Evolutionary conservation across 225 moss, liverwort and hornwort species (phyloP), one percentile per base, ranked within the genome.

Genomic region (Antitrichia curtipendula): DNA sequence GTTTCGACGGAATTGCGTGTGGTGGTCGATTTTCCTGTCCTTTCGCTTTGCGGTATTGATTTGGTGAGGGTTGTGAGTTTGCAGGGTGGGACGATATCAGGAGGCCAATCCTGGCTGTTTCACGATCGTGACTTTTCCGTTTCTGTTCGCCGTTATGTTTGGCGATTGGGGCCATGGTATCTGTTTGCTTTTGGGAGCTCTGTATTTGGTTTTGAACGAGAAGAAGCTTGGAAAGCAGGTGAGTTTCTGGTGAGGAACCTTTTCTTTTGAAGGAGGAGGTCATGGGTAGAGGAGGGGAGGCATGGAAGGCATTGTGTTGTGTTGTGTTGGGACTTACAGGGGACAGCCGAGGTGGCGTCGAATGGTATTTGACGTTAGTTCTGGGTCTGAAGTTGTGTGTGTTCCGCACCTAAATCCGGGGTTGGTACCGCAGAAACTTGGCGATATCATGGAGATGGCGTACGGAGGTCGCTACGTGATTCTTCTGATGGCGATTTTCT

Each of bases 151-250:
- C 24, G 97, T 99, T 3, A 99, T 99, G 99, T 99, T 99, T 76
- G 99, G 99, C 61, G 99, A 99, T 88, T 99, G 99, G 99, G 99
- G 99, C 65, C 99, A 99, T 74, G 99, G 99, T 72, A 89, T 95
- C 60, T 93, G 94, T 61, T 92, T 99, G 19, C 92, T 96, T 14
- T 19, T 97, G 85, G 97, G 85, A 45, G 90, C 99, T n/a, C 80
- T 96, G 5, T 99, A 93, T 82, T 94, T 99, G 53, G 81, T 99
- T 71, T 28, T 88, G 57, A 90, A 93, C 78, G 99, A 99, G 88
- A 99, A 83, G 92, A 97, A 93, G 85, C 91, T 92, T 59, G 95
- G 93, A 68, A 95, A 93, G 81, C 93, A 97, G 97, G 99, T 99
- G 83, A 88, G 73, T 76, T 86, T 20, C 10, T 24, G 86, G 41